Conservation (phyloP, 2,329 filamentous ascomycete species). For the Cladophialophora bantiana region DNA sequence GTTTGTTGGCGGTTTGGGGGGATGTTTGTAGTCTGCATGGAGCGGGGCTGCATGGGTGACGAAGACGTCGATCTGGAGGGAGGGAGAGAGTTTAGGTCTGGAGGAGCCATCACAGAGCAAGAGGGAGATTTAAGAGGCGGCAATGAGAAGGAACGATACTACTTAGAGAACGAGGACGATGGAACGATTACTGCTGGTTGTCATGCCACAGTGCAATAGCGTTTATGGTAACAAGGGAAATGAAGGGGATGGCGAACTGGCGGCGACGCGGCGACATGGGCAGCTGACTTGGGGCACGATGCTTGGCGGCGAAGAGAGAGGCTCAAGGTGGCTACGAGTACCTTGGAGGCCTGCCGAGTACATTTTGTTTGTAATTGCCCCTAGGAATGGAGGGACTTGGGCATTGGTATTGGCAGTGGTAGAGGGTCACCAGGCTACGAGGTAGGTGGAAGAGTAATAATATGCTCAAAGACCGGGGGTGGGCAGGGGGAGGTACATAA, state of each 20-base stretch:
- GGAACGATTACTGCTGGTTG: conserved; percentile 14
- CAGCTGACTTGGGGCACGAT: conserved; percentile 21
- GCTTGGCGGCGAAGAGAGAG: conserved; percentile 14
- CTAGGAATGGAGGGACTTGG: background rate
- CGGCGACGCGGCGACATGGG: background rate
- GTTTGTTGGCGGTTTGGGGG: conserved; percentile 42
- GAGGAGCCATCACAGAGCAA: conserved; percentile 64
- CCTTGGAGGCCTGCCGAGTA: no score
- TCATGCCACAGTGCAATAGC: conserved; percentile 7
- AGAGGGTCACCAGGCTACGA: background rate
- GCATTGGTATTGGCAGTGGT: background rate
- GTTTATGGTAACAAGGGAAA: background rate
- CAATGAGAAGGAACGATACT: conserved; percentile 7
- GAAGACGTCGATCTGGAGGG: conserved; percentile 58
- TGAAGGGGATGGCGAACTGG: conserved; percentile 1
- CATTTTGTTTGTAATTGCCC: background rate
- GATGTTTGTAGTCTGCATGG: conserved; percentile 40
- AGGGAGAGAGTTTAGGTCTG: conserved; percentile 74
- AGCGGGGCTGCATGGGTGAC: conserved; percentile 47
- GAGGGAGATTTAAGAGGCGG: background rate
- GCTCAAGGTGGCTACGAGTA: no score
- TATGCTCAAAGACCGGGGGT: background rate
- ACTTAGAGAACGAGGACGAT: background rate
- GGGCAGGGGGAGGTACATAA: background rate
- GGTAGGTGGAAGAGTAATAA: background rate